These are phyloP conservation scores for Rhodofomes roseus DNA, from an alignment of 1,284 basidiomycete genomes.

Conservation along the genomic window DNA sequence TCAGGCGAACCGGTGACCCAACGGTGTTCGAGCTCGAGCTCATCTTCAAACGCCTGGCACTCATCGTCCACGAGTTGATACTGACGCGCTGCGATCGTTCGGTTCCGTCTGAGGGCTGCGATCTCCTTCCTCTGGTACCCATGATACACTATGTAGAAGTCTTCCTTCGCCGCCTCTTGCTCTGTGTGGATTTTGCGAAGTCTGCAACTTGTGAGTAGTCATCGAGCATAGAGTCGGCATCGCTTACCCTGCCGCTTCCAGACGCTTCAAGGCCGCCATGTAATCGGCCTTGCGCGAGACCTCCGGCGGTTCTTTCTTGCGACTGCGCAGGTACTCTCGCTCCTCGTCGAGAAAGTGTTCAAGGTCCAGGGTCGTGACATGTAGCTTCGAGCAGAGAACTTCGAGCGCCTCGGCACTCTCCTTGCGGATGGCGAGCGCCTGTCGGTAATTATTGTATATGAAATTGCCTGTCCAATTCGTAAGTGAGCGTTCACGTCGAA, in stretches of 20 bases:
- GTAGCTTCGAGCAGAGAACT: background rate
- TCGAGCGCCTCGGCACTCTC: constrained; percentile 5
- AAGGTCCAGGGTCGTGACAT: constrained; percentile 11
- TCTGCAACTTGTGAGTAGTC: background rate
- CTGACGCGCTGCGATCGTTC: too few species aligned
- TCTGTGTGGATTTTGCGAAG: too few species aligned
- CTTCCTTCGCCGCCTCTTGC: too few species aligned
- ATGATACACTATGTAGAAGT: too few species aligned
- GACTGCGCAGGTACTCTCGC: background rate
- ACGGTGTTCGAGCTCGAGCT: too few species aligned
- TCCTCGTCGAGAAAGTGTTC: constrained; percentile 12
- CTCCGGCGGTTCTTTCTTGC: background rate
- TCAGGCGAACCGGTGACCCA: too few species aligned
- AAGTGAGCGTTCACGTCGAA: background rate
- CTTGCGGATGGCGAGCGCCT: constrained; percentile 19
- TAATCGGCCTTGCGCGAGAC: background rate
- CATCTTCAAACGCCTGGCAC: too few species aligned
- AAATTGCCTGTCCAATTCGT: constrained; percentile 21
- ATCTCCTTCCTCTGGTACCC: too few species aligned
- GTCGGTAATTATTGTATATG: constrained; percentile 24
- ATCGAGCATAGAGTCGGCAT: too few species aligned
- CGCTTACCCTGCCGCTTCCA: background rate
- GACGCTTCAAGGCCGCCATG: background rate
- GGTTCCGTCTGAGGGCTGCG: too few species aligned
- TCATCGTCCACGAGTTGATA: too few species aligned